Evolutionary conservation across 2,329 filamentous ascomycete species (phyloP).

Genomic region (Rhexocercosporidium sp.): DNA sequence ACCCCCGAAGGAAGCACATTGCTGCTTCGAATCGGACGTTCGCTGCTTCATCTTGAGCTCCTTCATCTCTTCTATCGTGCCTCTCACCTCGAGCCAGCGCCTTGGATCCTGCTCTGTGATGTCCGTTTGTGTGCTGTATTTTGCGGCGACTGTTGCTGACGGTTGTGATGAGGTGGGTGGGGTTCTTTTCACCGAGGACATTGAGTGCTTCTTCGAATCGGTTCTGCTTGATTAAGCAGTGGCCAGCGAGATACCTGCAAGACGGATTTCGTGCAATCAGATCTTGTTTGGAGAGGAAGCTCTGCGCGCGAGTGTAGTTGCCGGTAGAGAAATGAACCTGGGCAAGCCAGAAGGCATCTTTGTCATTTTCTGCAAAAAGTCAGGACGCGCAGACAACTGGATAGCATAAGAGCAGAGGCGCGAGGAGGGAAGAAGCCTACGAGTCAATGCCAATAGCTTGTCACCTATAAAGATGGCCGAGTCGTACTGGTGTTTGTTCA

Average conservation of each 20-base stretch:
- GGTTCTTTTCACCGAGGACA: conserved; percentile 90
- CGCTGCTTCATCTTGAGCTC: conserved; percentile 65
- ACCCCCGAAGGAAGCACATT: conserved; percentile 94
- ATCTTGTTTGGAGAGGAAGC: conserved; percentile 83
- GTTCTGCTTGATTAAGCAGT: conserved; percentile 92
- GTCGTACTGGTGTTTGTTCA: conserved; percentile 96
- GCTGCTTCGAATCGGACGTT: conserved; percentile 90
- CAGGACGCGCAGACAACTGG: conserved; percentile 14
- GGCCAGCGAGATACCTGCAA: conserved; percentile 89
- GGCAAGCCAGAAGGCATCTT: conserved; percentile 97
- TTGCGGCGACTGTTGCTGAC: conserved; percentile 70
- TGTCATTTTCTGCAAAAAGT: conserved; percentile 75
- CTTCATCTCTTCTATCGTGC: conserved; percentile 37
- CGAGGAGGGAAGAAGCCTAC: conserved; percentile 55
- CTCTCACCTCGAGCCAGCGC: conserved; percentile 40
- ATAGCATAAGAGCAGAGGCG: background rate
- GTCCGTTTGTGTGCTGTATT: conserved; percentile 67
- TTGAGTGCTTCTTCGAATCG: conserved; percentile 87
- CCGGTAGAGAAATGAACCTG: conserved; percentile 96
- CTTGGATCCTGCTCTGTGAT: conserved; percentile 56
- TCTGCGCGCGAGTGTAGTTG: conserved; percentile 90
- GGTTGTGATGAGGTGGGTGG: conserved; percentile 81
- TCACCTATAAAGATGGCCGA: conserved; percentile 97
- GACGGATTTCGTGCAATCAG: conserved; percentile 81
- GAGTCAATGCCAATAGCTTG: conserved; percentile 92